These are phyloP conservation scores for Ophiobolus disseminans DNA, from an alignment of 2,329 filamentous ascomycete species.

Conservation along the genomic window DNA sequence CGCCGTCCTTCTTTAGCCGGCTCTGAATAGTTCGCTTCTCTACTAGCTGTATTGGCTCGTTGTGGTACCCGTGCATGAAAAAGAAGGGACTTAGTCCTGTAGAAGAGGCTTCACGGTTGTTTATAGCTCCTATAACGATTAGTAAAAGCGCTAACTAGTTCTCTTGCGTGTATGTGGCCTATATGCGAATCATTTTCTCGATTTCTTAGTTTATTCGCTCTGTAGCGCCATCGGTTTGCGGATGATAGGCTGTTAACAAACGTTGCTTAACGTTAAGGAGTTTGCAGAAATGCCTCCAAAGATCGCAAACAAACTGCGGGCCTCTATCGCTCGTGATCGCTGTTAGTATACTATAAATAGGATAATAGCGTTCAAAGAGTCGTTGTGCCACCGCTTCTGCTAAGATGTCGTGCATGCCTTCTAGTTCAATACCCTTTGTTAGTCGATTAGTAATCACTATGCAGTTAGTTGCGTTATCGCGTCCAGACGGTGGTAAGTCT, in stretches of 20 bases:
- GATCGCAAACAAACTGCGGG: neutral
- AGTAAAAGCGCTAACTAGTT: neutral
- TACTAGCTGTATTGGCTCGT: too few relatives aligned
- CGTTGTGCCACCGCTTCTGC: too few relatives aligned
- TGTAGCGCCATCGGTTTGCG: constrained; percentile 3
- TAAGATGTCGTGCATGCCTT: too few relatives aligned
- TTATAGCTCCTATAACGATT: neutral
- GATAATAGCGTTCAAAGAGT: too few relatives aligned
- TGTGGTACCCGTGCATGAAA: too few relatives aligned
- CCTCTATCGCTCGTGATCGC: neutral
- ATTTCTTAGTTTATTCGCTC: constrained; percentile 1
- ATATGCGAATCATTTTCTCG: neutral
- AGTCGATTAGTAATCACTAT: constrained; percentile 2
- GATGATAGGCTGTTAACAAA: constrained; percentile 6
- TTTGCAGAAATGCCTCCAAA: neutral
- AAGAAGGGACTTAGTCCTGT: neutral
- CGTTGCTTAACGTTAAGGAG: neutral
- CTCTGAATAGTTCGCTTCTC: too few relatives aligned
- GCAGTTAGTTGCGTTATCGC: neutral
- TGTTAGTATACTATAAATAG: neutral
- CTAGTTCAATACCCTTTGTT: neutral
- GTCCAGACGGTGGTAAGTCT: neutral
- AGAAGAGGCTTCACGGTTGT: neutral
- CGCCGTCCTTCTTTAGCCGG: too few relatives aligned
- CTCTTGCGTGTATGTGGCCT: neutral